Evolutionary conservation across 768 basidiomycete species (phyloP), one percentile per base, ranked within the genome.

Genomic region (Erythrobasidium yunnanense): DNA sequence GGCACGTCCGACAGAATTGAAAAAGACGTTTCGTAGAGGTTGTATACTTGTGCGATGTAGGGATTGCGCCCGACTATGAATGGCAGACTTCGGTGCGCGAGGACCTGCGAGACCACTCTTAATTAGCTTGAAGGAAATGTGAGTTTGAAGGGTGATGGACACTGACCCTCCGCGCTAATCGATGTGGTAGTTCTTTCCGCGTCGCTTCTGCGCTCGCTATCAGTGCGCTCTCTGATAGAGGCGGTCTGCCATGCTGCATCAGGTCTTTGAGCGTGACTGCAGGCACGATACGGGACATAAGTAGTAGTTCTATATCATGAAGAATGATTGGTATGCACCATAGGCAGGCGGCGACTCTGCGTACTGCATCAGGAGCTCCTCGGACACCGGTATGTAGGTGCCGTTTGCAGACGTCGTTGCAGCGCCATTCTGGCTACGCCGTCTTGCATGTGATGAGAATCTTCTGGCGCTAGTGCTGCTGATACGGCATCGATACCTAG

Each of bases 61-160:
- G 71, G 70, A 55, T 70, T 70, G 7, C 68, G 68, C 5, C 70
- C 70, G 6, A 69, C 68, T 8, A 72, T 67, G 70, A 70, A 71
- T 13, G 71, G 71, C 1, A 72, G 67, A 17, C 66, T 66, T 6
- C 67, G 57, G 34, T 72, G 70, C 54, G 65, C 34, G 25, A 56
- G 25, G n/a, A 45, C 35, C 29, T 53, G 51, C 18, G 22, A 20
- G 8, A 7, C 25, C 23, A 18, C 23, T 22, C 25, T 23, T 66
- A 5, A 29, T 46, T 20, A 29, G 4, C 17, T 56, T 17, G n/a
- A 2, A 20, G 4, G 38, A n/a, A 27, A 20, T 4, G 20, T 8
- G 32, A 6, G 30, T 17, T 15, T 23, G 17, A 20, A 1, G 1
- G 18, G 34, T 34, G 20, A 1, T 25, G 38, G 38, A n/a, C 38